Conservation (phyloP, 2,329 filamentous ascomycete genomes). For the Colletotrichum sp. region DNA sequence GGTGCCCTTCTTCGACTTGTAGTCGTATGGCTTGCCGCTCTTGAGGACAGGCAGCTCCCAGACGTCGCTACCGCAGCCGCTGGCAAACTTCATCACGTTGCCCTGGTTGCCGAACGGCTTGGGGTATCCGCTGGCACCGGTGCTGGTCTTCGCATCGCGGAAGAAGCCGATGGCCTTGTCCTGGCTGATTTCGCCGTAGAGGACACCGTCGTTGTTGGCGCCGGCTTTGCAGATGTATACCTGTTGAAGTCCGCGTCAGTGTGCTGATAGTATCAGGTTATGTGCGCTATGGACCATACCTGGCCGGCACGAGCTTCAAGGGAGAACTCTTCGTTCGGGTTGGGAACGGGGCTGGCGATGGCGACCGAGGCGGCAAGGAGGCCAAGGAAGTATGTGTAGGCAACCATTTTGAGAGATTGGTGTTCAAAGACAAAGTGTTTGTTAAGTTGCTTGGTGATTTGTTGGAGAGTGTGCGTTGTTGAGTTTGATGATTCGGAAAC, state of each 20-base stretch:
- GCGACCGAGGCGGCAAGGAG: neutral
- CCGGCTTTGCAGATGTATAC: neutral
- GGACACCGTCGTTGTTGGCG: neutral
- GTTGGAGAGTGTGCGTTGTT: neutral
- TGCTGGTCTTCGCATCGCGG: neutral
- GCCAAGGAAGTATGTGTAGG: neutral
- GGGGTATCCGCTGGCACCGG: neutral
- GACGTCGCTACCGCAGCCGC: neutral
- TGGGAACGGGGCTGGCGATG: neutral
- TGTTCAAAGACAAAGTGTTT: neutral
- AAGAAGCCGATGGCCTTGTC: neutral
- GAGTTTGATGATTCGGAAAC: neutral
- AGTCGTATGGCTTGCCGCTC: neutral
- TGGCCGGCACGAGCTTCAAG: neutral
- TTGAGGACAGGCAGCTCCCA: neutral
- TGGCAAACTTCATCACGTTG: neutral
- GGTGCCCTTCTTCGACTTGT: neutral
- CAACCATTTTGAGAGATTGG: neutral
- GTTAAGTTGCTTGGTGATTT: neutral
- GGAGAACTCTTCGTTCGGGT: neutral
- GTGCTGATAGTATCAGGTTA: neutral
- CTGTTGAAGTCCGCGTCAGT: neutral
- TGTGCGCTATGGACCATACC: neutral
- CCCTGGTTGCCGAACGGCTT: neutral
- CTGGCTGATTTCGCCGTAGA: neutral